Base-by-base conservation (phyloP, 345 rosid genomes). In the Raphanus sativus region DNA sequence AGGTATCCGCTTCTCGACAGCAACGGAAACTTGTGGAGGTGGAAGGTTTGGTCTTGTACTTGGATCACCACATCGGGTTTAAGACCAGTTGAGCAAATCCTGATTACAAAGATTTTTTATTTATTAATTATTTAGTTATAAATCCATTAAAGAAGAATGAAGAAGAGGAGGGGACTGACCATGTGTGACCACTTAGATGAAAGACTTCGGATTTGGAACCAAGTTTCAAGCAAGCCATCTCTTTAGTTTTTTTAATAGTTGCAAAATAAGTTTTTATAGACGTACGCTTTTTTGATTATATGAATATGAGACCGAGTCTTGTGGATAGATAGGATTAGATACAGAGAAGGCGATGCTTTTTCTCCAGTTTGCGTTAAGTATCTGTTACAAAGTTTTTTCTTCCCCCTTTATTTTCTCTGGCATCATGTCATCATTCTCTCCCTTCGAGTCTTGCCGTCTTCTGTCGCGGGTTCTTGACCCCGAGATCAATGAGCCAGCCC, bases 21-120 rank as follows among this genome's bases (percentile, higher is more conserved):
- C 89, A 94, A 75, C 0, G 98, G 98, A 79, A 90, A 94, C 98
- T 90, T 94, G 73, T 94, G 98, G 15, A 92, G 89, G 83, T 87
- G 91, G 80, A 94, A 94, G 58, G 86, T 86, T 69, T 79, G 84
- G 10, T 90, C 91, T 26, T 84, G 89, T 9, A 92, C 89, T 82
- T 94, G 92, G 76, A 94, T 79, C 28, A 81, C 66, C 64, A 89
- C 83, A 80, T 94, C 98, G 2, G 97, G 88, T 38, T 90, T 87
- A 70, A 94, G 91, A 70, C 97, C 98, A 1, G 91, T 84, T 42
- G 90, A 85, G 75, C 92, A 90, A 38, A 74, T 36, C 97, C 98
- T 94, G 83, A 79, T 36, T 28, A 4, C 30, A 28, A 62, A 72
- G 3, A 56, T 34, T 16, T 21, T 21, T 30, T 62, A 33, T 21